phyloP scores from a whole-genome alignment of 306 rosid species.

The Malus asiatica region DNA sequence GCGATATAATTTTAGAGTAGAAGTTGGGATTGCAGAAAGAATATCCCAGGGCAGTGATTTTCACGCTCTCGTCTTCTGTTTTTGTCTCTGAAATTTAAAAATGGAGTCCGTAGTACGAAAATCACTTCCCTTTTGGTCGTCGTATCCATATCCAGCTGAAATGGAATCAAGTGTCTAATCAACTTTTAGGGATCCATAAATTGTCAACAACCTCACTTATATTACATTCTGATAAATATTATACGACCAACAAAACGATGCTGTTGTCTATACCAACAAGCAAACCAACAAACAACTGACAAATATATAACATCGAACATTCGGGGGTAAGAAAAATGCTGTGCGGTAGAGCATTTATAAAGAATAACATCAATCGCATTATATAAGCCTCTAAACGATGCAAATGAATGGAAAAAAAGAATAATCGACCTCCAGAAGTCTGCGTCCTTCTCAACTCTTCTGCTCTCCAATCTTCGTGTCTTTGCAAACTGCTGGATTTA shows the following conservation, averaged over 20 bases:
- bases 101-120: too few species aligned
- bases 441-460: slow-evolving; percentile 13
- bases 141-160: not conserved
- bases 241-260: slow-evolving; percentile 17
- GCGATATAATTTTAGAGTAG: not conserved
- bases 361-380: not conserved
- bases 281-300: slow-evolving; percentile 20
- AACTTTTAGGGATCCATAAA: too few species aligned
- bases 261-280: slow-evolving; percentile 27
- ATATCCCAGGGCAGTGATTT: not conserved
- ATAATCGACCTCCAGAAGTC: slow-evolving; percentile 27
- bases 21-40: not conserved
- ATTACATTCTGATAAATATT: not conserved
- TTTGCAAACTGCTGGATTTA: slow-evolving; percentile 20
- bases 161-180: not conserved
- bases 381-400: not conserved
- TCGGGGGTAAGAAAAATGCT: not conserved
- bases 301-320: not conserved
- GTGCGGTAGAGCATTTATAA: slow-evolving; percentile 1
- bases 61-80: too few species aligned
- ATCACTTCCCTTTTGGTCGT: too few species aligned
- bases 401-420: slow-evolving; percentile 1
- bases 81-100: too few species aligned
- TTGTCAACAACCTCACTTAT: not conserved
- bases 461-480: slow-evolving; percentile 17